A percentile compares a stretch with the other conserved stretches of the same genome.
Conservation (phyloP, 2,329 filamentous ascomycete genomes). For the Byssothecium circinans region DNA sequence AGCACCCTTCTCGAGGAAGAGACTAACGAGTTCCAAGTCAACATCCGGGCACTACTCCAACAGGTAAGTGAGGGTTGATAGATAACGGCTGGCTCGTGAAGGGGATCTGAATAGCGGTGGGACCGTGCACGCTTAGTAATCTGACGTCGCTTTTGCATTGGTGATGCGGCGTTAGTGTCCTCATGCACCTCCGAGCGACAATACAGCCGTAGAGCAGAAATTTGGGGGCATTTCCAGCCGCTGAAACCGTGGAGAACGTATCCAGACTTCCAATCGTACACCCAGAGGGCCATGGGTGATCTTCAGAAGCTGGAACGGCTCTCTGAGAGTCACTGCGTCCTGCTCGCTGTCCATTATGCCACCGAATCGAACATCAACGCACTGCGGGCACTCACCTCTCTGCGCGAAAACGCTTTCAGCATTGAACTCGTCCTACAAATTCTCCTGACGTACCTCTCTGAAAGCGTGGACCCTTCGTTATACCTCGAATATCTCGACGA, state of each 20-base stretch:
- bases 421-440: constrained; percentile 70
- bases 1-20: too few relatives aligned
- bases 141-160: neutral
- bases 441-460: constrained; percentile 75
- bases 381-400: constrained; percentile 62
- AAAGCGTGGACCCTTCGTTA: constrained; percentile 63
- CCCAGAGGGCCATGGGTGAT: constrained; percentile 21
- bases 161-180: constrained; percentile 1
- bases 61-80: too few relatives aligned
- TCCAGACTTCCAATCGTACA: neutral
- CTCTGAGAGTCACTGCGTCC: constrained; percentile 68
- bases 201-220: too few relatives aligned
- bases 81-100: too few relatives aligned
- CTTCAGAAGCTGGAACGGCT: constrained; percentile 45
- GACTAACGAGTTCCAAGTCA: too few relatives aligned
- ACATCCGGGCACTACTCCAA: too few relatives aligned
- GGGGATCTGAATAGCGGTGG: too few relatives aligned
- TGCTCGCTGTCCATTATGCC: constrained; percentile 72
- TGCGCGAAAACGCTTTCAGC: constrained; percentile 60
- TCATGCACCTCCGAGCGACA: neutral
- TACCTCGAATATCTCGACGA: constrained; percentile 66
- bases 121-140: neutral
- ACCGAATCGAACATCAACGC: constrained; percentile 65
- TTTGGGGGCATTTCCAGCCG: too few relatives aligned
- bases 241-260: too few relatives aligned